Evolutionary conservation across 2,329 filamentous ascomycete genomes (phyloP).

Genomic region (Graphiopsis chlorocephala): DNA sequence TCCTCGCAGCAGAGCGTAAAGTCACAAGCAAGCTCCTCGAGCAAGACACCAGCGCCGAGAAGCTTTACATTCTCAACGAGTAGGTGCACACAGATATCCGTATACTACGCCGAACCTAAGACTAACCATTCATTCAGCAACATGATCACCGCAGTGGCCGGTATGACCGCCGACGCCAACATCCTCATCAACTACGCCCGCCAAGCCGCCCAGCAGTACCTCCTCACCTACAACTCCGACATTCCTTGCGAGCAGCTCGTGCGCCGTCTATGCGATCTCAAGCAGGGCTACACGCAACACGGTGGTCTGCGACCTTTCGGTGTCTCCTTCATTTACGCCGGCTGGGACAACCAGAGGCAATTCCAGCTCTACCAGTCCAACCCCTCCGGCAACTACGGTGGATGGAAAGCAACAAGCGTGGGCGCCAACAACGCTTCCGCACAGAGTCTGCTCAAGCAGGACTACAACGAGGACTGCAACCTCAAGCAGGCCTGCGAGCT

Average conservation of each 20-base stretch:
- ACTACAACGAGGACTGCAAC: slow-evolving; percentile 98
- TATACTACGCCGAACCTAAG: not conserved
- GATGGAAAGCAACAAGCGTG: slow-evolving; percentile 98
- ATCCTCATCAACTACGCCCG: slow-evolving; percentile 99
- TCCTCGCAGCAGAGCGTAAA: slow-evolving; percentile 95
- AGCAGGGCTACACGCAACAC: slow-evolving; percentile 99
- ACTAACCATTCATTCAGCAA: slow-evolving; percentile 62
- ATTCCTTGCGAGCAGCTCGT: slow-evolving; percentile 99
- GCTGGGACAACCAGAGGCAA: slow-evolving; percentile 91
- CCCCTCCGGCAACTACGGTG: slow-evolving; percentile 96
- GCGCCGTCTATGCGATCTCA: slow-evolving; percentile 91
- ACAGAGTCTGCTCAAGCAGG: slow-evolving; percentile 95
- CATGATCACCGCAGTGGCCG: slow-evolving; percentile 99
- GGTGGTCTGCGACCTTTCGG: slow-evolving; percentile 97
- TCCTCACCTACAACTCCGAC: slow-evolving; percentile 99
- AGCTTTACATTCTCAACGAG: slow-evolving; percentile 99
- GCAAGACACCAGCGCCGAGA: slow-evolving; percentile 99
- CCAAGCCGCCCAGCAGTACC: slow-evolving; percentile 93
- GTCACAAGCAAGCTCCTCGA: slow-evolving; percentile 98
- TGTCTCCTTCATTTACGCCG: slow-evolving; percentile 99
- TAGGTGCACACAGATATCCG: slow-evolving; percentile 46
- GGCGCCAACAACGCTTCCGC: slow-evolving; percentile 98
- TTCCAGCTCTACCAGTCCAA: slow-evolving; percentile 99
- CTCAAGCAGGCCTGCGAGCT: slow-evolving; percentile 94
- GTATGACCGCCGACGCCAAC: slow-evolving; percentile 99